Evolutionary conservation across 164 flowering plant genomes (phyloP).

Genomic region (Tetracentron sinense): DNA sequence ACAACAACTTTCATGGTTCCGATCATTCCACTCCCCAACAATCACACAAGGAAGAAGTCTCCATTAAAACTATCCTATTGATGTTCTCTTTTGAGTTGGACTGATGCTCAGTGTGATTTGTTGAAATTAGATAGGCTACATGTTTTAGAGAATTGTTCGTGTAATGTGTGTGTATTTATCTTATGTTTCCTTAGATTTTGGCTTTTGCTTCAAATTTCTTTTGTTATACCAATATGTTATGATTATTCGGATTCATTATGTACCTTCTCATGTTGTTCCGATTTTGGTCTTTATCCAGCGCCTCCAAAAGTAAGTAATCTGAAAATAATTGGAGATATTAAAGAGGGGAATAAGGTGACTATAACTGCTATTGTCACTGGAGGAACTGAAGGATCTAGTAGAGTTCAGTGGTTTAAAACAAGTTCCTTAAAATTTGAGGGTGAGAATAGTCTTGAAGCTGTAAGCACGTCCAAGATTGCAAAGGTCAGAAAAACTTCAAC

Average conservation of each 20-base stretch:
- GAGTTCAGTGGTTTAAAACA: constrained; percentile 96
- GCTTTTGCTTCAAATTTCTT: neutral
- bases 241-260: neutral
- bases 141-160: too few relatives aligned
- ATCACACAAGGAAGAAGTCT: too few relatives aligned
- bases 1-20: too few relatives aligned
- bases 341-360: constrained; percentile 81
- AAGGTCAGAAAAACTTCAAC: constrained; percentile 47
- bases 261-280: neutral
- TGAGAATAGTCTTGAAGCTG: constrained; percentile 69
- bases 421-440: constrained; percentile 46
- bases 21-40: too few relatives aligned
- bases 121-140: too few relatives aligned
- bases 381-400: constrained; percentile 93
- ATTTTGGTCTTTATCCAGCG: constrained; percentile 42
- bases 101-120: too few relatives aligned
- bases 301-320: constrained; percentile 81
- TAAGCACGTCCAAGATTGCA: constrained; percentile 81
- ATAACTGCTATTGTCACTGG: constrained; percentile 86
- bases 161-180: too few relatives aligned
- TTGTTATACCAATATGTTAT: neutral
- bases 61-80: too few relatives aligned
- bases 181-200: too few relatives aligned
- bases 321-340: constrained; percentile 80
- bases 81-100: too few relatives aligned